Evolutionary conservation across 1,284 basidiomycete genomes (phyloP).

Genomic region (Ceratobasidium theobromae): DNA sequence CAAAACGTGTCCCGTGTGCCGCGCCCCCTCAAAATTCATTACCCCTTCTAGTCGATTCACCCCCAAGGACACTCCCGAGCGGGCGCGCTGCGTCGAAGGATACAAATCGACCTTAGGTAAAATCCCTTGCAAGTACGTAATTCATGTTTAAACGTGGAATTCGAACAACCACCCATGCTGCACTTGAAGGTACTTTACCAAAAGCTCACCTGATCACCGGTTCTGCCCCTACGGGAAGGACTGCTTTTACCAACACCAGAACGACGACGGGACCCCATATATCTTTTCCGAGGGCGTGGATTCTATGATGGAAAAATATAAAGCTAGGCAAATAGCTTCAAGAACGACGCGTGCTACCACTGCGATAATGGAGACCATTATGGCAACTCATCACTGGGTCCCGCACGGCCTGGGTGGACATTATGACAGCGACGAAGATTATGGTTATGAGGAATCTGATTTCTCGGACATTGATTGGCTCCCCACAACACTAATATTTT

Average conservation of each 20-base stretch:
- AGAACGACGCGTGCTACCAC: neutral
- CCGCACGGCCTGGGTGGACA: neutral
- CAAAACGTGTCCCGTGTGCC: constrained; percentile 37
- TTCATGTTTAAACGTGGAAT: neutral
- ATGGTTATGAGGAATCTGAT: constrained; percentile 8
- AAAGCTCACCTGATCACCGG: constrained; percentile 29
- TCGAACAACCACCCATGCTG: too few species aligned
- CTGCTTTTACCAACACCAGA: constrained; percentile 37
- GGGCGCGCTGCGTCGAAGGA: constrained; percentile 29
- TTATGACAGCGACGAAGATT: constrained; percentile 26
- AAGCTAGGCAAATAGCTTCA: constrained; percentile 20
- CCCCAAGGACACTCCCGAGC: constrained; percentile 34
- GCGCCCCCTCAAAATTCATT: constrained; percentile 35
- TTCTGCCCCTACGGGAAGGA: constrained; percentile 37
- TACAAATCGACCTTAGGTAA: constrained; percentile 35
- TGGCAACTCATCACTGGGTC: constrained; percentile 16
- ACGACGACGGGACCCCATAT: constrained; percentile 30
- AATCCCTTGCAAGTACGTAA: constrained; percentile 35
- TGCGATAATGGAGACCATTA: constrained; percentile 13
- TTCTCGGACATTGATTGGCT: constrained; percentile 9
- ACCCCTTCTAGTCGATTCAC: constrained; percentile 36
- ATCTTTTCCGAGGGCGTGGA: constrained; percentile 33
- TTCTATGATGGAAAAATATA: constrained; percentile 30
- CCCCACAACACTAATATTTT: constrained; percentile 7
- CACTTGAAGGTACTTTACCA: constrained; percentile 30